Evolutionary conservation across 768 basidiomycete genomes (phyloP).

Genomic region (Suillus tomentosus): DNA sequence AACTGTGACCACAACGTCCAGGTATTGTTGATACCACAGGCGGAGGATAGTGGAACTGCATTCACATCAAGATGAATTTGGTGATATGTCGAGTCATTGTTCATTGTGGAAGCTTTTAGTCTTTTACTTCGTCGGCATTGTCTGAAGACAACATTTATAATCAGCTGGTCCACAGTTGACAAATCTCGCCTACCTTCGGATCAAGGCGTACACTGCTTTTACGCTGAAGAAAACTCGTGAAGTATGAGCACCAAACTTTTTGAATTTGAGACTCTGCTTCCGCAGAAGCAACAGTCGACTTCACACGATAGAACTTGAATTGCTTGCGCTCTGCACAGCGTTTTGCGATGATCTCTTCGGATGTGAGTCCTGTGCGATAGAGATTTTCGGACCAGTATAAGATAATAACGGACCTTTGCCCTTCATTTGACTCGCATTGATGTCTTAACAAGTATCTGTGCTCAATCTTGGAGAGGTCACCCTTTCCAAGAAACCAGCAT

Average conservation of each 20-base stretch:
- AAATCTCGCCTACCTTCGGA: too few species aligned
- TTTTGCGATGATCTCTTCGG: conserved; percentile 89
- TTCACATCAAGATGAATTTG: too few species aligned
- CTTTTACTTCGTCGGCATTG: too few species aligned
- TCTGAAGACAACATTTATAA: too few species aligned
- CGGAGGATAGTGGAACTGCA: too few species aligned
- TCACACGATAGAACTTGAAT: conserved; percentile 73
- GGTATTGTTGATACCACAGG: too few species aligned
- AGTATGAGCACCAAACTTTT: too few species aligned
- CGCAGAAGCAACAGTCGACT: conserved; percentile 13
- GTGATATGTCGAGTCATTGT: too few species aligned
- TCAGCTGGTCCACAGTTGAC: too few species aligned
- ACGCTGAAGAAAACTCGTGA: too few species aligned
- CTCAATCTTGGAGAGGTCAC: background rate
- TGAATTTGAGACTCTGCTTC: too few species aligned
- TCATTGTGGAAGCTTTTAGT: too few species aligned
- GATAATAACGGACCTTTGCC: background rate
- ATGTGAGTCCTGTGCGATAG: conserved; percentile 54
- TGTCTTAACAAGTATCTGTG: background rate
- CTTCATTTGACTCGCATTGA: background rate
- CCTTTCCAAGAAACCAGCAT: background rate
- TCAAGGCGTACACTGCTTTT: background rate
- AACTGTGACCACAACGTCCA: background rate
- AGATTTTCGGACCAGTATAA: background rate
- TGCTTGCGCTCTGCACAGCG: conserved; percentile 87